phyloP scores from a whole-genome alignment of 306 rosid genomes.

The Aeschynomene evenia region DNA sequence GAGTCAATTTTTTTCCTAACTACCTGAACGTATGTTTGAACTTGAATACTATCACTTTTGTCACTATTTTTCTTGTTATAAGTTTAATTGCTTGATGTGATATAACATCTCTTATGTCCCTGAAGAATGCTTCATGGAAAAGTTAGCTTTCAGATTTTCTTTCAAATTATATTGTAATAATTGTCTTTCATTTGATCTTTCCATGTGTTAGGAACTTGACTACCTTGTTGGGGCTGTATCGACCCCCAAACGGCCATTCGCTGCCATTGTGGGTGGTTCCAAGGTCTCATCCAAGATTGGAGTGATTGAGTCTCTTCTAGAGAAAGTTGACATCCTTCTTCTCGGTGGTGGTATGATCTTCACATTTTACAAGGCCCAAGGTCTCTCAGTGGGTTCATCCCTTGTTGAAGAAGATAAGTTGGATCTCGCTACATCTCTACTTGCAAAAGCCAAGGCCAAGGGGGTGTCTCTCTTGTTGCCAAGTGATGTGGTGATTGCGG shows the following conservation, averaged over 20 bases:
- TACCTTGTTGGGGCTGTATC: conserved; percentile 99
- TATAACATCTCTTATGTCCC: conserved; percentile 12
- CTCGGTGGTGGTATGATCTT: conserved; percentile 99
- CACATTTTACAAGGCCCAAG: conserved; percentile 99
- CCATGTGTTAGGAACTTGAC: conserved; percentile 81
- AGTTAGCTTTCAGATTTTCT: background rate
- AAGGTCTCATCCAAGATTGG: conserved; percentile 99
- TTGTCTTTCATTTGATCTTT: conserved; percentile 9
- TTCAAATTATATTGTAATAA: background rate
- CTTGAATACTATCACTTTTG: background rate
- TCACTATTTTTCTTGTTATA: background rate
- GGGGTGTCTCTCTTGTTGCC: conserved; percentile 97
- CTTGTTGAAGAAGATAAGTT: conserved; percentile 95
- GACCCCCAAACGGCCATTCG: conserved; percentile 91
- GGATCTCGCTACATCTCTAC: conserved; percentile 80
- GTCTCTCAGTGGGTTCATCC: conserved; percentile 96
- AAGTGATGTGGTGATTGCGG: conserved; percentile 85
- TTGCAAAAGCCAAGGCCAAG: conserved; percentile 85
- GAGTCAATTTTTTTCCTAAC: background rate
- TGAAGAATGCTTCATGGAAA: background rate
- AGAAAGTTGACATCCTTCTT: conserved; percentile 80
- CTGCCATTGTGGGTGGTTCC: conserved; percentile 99
- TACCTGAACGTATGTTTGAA: conserved; percentile 6
- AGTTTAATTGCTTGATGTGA: background rate
- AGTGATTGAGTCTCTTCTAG: conserved; percentile 91